These are phyloP conservation scores for Brettanomyces bruxellensis DNA, from an alignment of 805 yeast genomes.

Conservation along the genomic window DNA sequence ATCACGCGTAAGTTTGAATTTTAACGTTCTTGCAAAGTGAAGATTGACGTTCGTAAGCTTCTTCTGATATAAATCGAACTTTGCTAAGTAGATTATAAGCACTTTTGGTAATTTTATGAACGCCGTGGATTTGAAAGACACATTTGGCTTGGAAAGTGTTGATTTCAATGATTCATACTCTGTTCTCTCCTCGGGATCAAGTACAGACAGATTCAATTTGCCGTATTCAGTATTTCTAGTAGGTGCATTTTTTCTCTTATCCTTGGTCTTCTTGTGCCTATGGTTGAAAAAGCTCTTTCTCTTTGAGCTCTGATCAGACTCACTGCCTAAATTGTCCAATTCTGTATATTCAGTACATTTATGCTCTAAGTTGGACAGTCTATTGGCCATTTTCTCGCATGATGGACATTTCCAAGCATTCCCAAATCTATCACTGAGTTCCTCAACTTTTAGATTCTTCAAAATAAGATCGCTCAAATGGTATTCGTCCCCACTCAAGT, in stretches of 20 bases:
- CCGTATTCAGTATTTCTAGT: slow-evolving; percentile 4
- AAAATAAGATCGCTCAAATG: slow-evolving; percentile 52
- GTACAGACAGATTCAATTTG: slow-evolving; percentile 5
- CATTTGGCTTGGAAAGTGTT: slow-evolving; percentile 16
- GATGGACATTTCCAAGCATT: slow-evolving; percentile 83
- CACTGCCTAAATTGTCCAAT: neutral
- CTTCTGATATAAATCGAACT: slow-evolving; percentile 22
- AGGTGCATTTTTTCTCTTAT: slow-evolving; percentile 1
- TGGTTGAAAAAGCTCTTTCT: slow-evolving; percentile 23
- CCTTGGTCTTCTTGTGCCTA: slow-evolving; percentile 5
- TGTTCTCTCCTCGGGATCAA: slow-evolving; percentile 13
- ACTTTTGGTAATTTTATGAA: slow-evolving; percentile 28
- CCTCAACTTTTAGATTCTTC: slow-evolving; percentile 55
- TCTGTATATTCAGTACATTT: slow-evolving; percentile 1
- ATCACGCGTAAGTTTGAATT: slow-evolving; percentile 35
- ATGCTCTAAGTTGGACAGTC: slow-evolving; percentile 8
- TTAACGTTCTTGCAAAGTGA: slow-evolving; percentile 14
- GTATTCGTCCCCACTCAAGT: slow-evolving; percentile 15
- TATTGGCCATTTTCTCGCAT: slow-evolving; percentile 32
- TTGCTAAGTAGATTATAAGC: slow-evolving; percentile 24
- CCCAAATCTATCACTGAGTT: slow-evolving; percentile 49
- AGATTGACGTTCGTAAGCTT: slow-evolving; percentile 17
- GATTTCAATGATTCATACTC: slow-evolving; percentile 13
- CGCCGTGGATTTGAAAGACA: slow-evolving; percentile 20
- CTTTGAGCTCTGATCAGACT: slow-evolving; percentile 1